A percentile compares a stretch with the other conserved stretches of the same genome.
Conservation (phyloP, 495 filamentous ascomycete genomes). For the Penicillium macrosclerotiorum region DNA sequence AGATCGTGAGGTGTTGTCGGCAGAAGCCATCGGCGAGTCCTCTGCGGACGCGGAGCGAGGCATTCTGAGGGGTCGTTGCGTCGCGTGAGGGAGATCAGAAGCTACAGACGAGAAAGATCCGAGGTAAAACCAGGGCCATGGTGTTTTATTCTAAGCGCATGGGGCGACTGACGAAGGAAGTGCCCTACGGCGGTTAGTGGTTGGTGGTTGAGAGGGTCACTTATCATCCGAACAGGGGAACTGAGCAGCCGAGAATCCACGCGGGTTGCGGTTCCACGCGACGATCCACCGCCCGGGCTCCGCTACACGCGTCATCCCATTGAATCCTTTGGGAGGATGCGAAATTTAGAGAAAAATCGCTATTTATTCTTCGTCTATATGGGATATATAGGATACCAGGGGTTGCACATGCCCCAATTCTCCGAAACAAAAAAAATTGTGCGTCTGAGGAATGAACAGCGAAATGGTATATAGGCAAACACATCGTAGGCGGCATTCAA, state of each 20-base stretch:
- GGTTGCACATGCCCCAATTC: too few species aligned
- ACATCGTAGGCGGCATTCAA: slow-evolving; percentile 16
- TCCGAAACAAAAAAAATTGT: not conserved
- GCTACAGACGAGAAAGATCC: not conserved
- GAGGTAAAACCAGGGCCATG: not conserved
- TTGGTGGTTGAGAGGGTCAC: not conserved
- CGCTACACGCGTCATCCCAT: not conserved
- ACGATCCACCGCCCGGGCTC: slow-evolving; percentile 1
- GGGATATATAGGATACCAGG: not conserved
- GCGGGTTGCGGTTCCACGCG: slow-evolving; percentile 3
- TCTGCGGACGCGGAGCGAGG: slow-evolving; percentile 13
- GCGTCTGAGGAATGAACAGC: slow-evolving; percentile 1
- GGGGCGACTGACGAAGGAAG: not conserved
- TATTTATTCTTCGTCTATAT: not conserved
- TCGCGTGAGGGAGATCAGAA: slow-evolving; percentile 12
- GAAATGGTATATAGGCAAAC: slow-evolving; percentile 26
- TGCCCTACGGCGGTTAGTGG: too few species aligned
- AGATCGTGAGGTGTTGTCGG: slow-evolving; percentile 71
- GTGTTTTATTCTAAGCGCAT: not conserved
- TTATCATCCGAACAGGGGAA: slow-evolving; percentile 7
- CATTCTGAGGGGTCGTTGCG: slow-evolving; percentile 10
- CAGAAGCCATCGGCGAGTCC: slow-evolving; percentile 52
- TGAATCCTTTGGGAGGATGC: not conserved
- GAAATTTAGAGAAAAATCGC: not conserved
- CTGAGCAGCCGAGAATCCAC: not conserved